Conservation (phyloP, 257 asterid species). For the Osmanthus fragrans region DNA sequence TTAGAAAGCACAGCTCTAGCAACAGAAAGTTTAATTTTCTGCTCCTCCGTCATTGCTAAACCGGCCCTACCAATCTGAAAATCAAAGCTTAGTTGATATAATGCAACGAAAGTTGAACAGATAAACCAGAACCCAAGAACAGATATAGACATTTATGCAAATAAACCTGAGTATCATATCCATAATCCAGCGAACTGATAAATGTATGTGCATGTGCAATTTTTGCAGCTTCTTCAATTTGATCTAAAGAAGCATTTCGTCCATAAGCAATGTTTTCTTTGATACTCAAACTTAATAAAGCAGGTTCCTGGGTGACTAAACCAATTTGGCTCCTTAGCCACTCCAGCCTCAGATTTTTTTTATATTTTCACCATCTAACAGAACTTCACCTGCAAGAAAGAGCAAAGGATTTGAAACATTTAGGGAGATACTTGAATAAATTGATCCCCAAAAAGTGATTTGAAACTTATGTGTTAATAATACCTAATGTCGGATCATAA, state of each 20-base stretch:
- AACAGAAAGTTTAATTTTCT: conserved; percentile 92
- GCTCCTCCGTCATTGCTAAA: conserved; percentile 89
- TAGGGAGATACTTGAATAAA: conserved; percentile 12
- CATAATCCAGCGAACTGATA: conserved; percentile 89
- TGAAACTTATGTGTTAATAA: not conserved
- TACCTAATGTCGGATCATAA: conserved; percentile 99
- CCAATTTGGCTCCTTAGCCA: conserved; percentile 99
- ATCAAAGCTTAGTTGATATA: conserved; percentile 22
- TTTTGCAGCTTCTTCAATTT: conserved; percentile 98
- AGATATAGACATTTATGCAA: conserved; percentile 16
- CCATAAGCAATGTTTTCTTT: conserved; percentile 98
- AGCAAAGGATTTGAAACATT: conserved; percentile 11
- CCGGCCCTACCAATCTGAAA: conserved; percentile 87
- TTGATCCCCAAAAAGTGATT: conserved; percentile 13
- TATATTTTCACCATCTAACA: conserved; percentile 97
- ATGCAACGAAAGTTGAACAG: conserved; percentile 13
- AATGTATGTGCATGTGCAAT: conserved; percentile 98
- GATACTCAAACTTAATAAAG: conserved; percentile 92
- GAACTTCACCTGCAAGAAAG: conserved; percentile 85
- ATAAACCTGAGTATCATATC: conserved; percentile 93
- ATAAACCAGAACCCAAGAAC: conserved; percentile 19
- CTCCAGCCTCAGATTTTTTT: conserved; percentile 91
- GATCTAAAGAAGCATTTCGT: conserved; percentile 82
- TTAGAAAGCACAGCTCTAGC: conserved; percentile 97
- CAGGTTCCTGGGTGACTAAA: conserved; percentile 98